Base-by-base conservation (phyloP, 768 basidiomycete species). In the Mycena crocata region DNA sequence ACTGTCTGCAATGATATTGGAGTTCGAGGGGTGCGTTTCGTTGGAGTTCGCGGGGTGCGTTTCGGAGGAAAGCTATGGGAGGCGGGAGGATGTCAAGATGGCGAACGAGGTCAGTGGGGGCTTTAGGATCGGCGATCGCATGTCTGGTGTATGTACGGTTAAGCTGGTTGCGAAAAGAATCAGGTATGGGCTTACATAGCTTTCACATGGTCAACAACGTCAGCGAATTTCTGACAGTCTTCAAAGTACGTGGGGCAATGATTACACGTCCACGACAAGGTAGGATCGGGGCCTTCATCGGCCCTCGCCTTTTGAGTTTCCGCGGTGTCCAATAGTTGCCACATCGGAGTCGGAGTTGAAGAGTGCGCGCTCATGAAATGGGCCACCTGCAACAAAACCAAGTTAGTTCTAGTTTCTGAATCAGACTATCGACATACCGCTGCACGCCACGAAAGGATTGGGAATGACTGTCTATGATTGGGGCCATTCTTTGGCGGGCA, bases 201-300 rank as follows among this genome's bases (percentile, higher is more conserved):
- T 49, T 57, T 58, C 19, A 64, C 57, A 51, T 69, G 67, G 5
- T 69, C 63, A 4, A 26, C 12, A 19, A 69, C 63, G 13, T 40
- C 37, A 10, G 37, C 14, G 24, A 40, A 49, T 37, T 46, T 61
- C 7, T 61, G 28, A 30, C 23, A 69, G 19, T 30, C 21, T 34
- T 69, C 59, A 19, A 69, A 28, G 28, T 64, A 42, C 7, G 56
- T 17, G n/a, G 67, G n/a, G 48, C 67, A 69, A 28, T 64, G 67
- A 17, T 62, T 64, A 34, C 67, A 69, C 9, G 67, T 26, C 67
- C 67, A 69, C 31, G 67, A 69, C 17, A 45, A 19, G 6, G 62
- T 69, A 7, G 40, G 30, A 21, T 69, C 67, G 23, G 42, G 7
- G 8, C 28, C 31, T 32, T 57, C 55, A n/a, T 21, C 40, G 49